Evolutionary conservation across 495 filamentous ascomycete genomes (phyloP).

Genomic region (Lichina pygmaea): DNA sequence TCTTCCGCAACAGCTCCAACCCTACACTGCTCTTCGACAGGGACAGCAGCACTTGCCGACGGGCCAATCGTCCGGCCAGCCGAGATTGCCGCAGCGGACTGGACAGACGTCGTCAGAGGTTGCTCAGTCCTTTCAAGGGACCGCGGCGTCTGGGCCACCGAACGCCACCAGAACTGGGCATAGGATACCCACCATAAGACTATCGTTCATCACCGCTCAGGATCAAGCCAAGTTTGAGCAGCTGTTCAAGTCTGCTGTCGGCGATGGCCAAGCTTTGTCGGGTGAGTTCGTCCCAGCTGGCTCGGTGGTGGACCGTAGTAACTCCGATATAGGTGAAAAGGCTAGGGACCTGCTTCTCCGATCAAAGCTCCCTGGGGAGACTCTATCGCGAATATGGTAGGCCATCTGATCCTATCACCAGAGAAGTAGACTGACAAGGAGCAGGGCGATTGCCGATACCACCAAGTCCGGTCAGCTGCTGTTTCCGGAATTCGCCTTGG

Average conservation of each 20-base stretch:
- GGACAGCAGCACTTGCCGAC: conserved; percentile 11
- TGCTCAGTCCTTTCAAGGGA: conserved; percentile 52
- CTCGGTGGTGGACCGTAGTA: conserved; percentile 6
- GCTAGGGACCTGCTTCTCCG: conserved; percentile 68
- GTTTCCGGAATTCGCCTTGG: conserved; percentile 92
- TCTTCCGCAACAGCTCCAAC: conserved; percentile 10
- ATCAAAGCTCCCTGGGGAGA: conserved; percentile 60
- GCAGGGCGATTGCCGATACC: conserved; percentile 85
- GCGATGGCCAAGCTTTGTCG: conserved; percentile 62
- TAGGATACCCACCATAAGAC: conserved; percentile 81
- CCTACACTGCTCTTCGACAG: conserved; percentile 19
- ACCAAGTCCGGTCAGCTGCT: conserved; percentile 89
- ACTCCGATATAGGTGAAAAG: conserved; percentile 32
- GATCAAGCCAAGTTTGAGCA: conserved; percentile 98
- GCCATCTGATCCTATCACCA: neutral
- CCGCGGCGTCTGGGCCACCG: conserved; percentile 24
- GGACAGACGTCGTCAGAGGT: conserved; percentile 50
- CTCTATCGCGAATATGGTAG: conserved; percentile 69
- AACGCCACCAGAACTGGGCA: conserved; percentile 16
- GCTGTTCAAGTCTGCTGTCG: conserved; percentile 85
- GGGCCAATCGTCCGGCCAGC: conserved; percentile 13
- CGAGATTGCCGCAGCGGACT: conserved; percentile 14
- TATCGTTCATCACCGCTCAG: conserved; percentile 84
- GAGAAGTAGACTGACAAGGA: neutral
- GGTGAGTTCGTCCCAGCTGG: conserved; percentile 16